Conservation (phyloP, 2,329 filamentous ascomycete genomes). For the Diaporthe sp. region DNA sequence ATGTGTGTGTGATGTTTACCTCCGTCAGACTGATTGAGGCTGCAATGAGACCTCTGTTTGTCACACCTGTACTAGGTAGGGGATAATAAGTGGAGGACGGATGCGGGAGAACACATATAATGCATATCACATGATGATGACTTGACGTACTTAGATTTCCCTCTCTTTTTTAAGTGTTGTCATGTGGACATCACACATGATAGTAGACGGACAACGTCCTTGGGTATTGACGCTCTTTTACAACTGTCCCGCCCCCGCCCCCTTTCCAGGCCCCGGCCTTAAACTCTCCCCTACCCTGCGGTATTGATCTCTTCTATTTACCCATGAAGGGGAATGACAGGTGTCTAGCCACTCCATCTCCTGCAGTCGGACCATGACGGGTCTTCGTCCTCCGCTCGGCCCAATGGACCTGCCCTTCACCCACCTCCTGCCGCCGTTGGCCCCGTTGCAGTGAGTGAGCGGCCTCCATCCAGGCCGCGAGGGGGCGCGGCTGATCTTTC, state of each 20-base stretch:
- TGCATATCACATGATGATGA: not conserved
- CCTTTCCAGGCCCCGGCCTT: not conserved
- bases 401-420: not conserved
- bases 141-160: not conserved
- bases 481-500: not conserved
- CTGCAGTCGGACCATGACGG: not conserved
- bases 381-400: not conserved
- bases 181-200: not conserved
- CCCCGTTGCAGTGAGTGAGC: not conserved
- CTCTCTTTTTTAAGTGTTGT: not conserved
- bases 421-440: not conserved
- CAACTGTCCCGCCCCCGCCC: too few relatives aligned
- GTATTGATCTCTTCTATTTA: not conserved
- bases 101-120: not conserved
- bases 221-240: not conserved
- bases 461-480: not conserved
- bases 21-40: not conserved
- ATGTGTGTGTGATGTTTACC: not conserved
- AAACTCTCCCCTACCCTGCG: not conserved
- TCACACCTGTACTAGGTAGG: not conserved
- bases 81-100: not conserved
- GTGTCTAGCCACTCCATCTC: not conserved
- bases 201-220: not conserved
- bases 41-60: conserved; percentile 1
- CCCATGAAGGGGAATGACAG: not conserved